A percentile compares a stretch with the other conserved stretches of the same genome.
Conservation (phyloP, 2,329 filamentous ascomycete genomes). For the Bertia moriformis region DNA sequence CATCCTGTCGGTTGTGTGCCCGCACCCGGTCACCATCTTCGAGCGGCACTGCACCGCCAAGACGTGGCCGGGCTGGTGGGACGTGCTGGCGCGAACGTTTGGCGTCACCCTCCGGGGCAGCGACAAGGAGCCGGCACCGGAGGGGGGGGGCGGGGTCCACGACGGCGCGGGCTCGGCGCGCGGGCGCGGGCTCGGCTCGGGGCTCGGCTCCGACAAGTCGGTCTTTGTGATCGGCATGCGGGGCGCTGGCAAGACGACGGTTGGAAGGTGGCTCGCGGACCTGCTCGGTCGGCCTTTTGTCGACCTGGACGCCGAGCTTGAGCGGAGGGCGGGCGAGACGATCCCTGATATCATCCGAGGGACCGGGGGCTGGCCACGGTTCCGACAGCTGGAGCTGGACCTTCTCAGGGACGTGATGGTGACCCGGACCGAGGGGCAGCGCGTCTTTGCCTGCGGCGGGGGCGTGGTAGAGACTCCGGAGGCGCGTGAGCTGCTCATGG, state of each 20-base stretch:
- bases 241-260: constrained; percentile 90
- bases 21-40: constrained; percentile 59
- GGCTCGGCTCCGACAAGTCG: constrained; percentile 25
- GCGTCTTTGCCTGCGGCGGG: constrained; percentile 88
- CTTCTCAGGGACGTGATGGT: constrained; percentile 61
- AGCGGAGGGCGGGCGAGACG: constrained; percentile 54
- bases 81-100: constrained; percentile 68
- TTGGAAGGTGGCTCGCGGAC: constrained; percentile 70
- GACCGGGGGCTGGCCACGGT: constrained; percentile 69
- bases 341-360: constrained; percentile 76
- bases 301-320: constrained; percentile 79
- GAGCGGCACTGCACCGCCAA: constrained; percentile 92
- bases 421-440: constrained; percentile 59
- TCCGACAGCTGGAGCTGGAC: constrained; percentile 64
- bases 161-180: neutral
- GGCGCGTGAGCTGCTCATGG: constrained; percentile 60
- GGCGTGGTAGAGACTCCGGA: constrained; percentile 78
- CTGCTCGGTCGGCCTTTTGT: constrained; percentile 64
- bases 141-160: no score
- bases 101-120: constrained; percentile 62
- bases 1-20: constrained; percentile 62
- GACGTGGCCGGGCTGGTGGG: constrained; percentile 99
- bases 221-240: constrained; percentile 96
- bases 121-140: constrained; percentile 26
- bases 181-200: neutral